These are phyloP conservation scores for Cyberlindnera mississippiensis DNA, from an alignment of 805 yeast genomes.

Conservation along the genomic window DNA sequence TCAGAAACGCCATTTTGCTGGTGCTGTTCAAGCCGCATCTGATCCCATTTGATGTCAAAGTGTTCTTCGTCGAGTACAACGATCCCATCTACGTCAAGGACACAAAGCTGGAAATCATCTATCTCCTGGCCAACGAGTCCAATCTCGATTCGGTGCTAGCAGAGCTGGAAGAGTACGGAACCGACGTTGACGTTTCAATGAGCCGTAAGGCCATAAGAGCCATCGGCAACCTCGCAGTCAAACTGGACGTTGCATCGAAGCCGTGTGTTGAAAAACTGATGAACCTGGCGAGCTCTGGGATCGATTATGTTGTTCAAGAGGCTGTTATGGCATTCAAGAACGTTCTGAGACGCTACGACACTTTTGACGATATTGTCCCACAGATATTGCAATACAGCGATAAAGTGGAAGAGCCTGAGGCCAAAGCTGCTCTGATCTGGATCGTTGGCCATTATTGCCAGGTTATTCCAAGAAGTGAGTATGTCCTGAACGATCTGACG, in stretches of 20 bases:
- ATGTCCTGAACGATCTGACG: constrained; percentile 40
- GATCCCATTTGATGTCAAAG: constrained; percentile 74
- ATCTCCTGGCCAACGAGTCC: constrained; percentile 58
- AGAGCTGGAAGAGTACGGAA: constrained; percentile 74
- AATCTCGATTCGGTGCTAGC: constrained; percentile 58
- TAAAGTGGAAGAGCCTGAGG: constrained; percentile 45
- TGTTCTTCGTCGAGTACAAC: constrained; percentile 84
- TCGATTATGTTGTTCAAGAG: constrained; percentile 57
- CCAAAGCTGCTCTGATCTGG: constrained; percentile 58
- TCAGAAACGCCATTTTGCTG: constrained; percentile 85
- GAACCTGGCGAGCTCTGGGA: too few species aligned
- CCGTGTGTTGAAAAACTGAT: too few species aligned
- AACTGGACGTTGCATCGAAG: constrained; percentile 56
- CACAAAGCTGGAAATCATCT: constrained; percentile 72
- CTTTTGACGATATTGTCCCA: constrained; percentile 54
- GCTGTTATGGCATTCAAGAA: constrained; percentile 60
- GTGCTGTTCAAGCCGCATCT: constrained; percentile 84
- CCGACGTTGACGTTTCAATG: constrained; percentile 81
- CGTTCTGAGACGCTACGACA: constrained; percentile 61
- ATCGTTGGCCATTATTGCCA: constrained; percentile 66
- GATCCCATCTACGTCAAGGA: constrained; percentile 76
- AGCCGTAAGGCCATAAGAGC: constrained; percentile 64
- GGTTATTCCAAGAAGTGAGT: constrained; percentile 39
- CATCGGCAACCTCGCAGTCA: constrained; percentile 46
- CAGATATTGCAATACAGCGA: constrained; percentile 47